Base-by-base conservation (phyloP, 1,139 yeast species). In the Cylindricascospora bacillispora region DNA sequence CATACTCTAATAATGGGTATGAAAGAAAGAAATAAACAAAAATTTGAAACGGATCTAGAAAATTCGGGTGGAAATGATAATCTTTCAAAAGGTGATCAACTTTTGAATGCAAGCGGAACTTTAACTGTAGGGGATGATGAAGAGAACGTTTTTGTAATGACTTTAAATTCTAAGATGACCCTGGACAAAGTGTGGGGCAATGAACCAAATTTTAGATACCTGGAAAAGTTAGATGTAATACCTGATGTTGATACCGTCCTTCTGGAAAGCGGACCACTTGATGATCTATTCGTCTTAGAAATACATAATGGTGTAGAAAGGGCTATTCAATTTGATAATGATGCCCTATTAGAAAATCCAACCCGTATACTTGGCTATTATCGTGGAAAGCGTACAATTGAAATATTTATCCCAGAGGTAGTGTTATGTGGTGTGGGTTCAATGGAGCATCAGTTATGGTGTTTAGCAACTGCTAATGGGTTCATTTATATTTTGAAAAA, bases 321-420 rank as follows among this genome's bases (percentile, higher is more conserved):
- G 25, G 39, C 52, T 3, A 43, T 49, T 29, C 54, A 52, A 34
- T 49, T 45, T 34, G 53, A 54, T 30, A 41, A 37, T 6, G 47
- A 44, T 2, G 54, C 54, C 5, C 35, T 48, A 15, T 34, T 46
- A 4, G 67, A 63, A 18, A 70, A 67, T 32, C 76, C 75, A 2
- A 67, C 76, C 0, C 56, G 65, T 18, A 41, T 71, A 2, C 40
- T 60, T 2, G 64, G 67, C 2, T 54, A 63, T 18, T 45, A 54
- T 11, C 45, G 56, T 23, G 70, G 72, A 6, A 59, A 58, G 30
- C 37, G 61, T 4, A 44, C 59, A 3, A 65, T 73, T 47, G 64
- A 61, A 25, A 63, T 66, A 28, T 70, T 63, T 41, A 44, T 70
- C 10, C 70, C 73, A 2, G 66, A 65, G 31, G 63, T 63, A 15